Evolutionary conservation across 345 rosid genomes (phyloP).

Genomic region (Hevea brasiliensis): DNA sequence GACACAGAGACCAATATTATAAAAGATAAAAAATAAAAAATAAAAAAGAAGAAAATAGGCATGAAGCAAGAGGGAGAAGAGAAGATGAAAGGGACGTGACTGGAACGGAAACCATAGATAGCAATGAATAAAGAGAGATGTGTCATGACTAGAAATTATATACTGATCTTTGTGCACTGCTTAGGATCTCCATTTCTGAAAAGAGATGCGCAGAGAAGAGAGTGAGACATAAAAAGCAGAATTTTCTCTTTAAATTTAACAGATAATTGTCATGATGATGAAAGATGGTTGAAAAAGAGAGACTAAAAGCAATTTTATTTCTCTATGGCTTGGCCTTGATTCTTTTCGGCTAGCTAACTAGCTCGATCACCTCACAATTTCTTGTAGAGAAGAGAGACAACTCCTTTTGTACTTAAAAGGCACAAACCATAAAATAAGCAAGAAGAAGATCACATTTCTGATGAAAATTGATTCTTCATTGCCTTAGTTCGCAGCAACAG

Average conservation of each 20-base stretch:
- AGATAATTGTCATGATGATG: constrained; percentile 22
- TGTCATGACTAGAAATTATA: constrained; percentile 20
- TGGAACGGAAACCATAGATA: constrained; percentile 45
- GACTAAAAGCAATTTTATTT: constrained; percentile 4
- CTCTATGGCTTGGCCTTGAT: constrained; percentile 8
- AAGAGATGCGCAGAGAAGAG: neutral
- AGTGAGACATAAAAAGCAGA: neutral
- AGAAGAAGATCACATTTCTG: neutral
- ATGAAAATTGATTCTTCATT: constrained; percentile 9
- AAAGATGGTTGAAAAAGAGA: constrained; percentile 16
- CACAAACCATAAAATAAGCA: constrained; percentile 23
- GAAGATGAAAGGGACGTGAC: constrained; percentile 46
- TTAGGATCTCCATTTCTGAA: constrained; percentile 17
- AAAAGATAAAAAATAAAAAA: no score
- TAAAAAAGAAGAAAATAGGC: constrained; percentile 17
- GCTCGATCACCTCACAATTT: constrained; percentile 15
- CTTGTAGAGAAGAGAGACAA: constrained; percentile 31
- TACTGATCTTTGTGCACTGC: constrained; percentile 29
- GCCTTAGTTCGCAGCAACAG: constrained; percentile 23
- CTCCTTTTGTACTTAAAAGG: constrained; percentile 27
- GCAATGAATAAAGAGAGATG: constrained; percentile 37
- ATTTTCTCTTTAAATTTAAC: neutral
- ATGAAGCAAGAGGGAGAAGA: neutral
- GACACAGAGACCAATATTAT: constrained; percentile 29
- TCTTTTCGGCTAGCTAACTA: neutral